Evolutionary conservation across 371 early-diverging fungal species (phyloP).

Genomic region (Amoeboaphelidium protococcarum): DNA sequence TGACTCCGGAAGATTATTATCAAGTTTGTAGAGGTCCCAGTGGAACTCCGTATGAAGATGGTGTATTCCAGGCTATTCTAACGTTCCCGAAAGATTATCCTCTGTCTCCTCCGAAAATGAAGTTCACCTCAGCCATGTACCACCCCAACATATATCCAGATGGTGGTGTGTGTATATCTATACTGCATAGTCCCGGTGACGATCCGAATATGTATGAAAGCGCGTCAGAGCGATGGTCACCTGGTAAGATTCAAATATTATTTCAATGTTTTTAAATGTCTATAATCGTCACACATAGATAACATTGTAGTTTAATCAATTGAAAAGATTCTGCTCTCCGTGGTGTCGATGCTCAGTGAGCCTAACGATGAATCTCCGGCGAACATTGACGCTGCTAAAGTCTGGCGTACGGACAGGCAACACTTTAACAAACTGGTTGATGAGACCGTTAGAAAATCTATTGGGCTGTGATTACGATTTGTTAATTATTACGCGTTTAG

Average conservation of each 20-base stretch:
- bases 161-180: conserved; percentile 96
- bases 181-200: conserved; percentile 85
- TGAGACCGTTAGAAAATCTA: background rate
- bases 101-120: conserved; percentile 53
- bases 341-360: conserved; percentile 80
- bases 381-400: conserved; percentile 74
- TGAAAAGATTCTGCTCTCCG: conserved; percentile 82
- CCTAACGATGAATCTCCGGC: conserved; percentile 98
- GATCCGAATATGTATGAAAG: conserved; percentile 19
- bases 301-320: conserved; percentile 80
- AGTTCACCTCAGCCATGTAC: conserved; percentile 48
- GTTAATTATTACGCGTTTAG: no score
- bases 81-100: conserved; percentile 36
- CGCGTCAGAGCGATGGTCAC: conserved; percentile 41
- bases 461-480: no score
- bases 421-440: conserved; percentile 12
- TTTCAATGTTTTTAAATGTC: background rate
- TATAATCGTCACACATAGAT: background rate
- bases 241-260: conserved; percentile 4
- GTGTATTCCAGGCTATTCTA: conserved; percentile 22
- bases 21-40: conserved; percentile 15
- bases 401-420: conserved; percentile 6
- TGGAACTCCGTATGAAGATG: conserved; percentile 29
- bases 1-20: no score
- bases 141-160: conserved; percentile 75